These are phyloP conservation scores for Tetrapyrgos nigripes DNA, from an alignment of 1,284 basidiomycete genomes.

Conservation along the genomic window DNA sequence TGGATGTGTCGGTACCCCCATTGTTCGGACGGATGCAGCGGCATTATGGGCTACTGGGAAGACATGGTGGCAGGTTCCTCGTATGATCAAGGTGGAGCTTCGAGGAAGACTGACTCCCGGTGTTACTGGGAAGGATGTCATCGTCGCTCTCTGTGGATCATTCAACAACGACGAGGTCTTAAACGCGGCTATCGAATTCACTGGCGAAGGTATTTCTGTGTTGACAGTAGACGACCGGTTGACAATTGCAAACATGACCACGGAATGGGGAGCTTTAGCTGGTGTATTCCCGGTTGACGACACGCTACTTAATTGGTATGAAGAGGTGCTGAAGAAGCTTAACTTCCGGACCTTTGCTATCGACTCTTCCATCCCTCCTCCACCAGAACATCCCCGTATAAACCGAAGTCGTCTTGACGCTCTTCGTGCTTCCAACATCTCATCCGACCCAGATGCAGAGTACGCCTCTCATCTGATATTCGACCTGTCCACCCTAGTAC, in stretches of 20 bases:
- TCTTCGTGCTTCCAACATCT: slow-evolving; percentile 61
- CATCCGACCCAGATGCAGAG: slow-evolving; percentile 80
- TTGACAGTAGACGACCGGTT: slow-evolving; percentile 92
- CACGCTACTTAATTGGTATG: slow-evolving; percentile 89
- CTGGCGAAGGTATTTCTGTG: slow-evolving; percentile 87
- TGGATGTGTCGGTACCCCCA: slow-evolving; percentile 96
- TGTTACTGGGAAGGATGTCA: slow-evolving; percentile 98
- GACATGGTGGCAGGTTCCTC: slow-evolving; percentile 99
- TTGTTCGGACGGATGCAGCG: slow-evolving; percentile 92
- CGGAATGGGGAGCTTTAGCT: slow-evolving; percentile 97
- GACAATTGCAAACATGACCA: slow-evolving; percentile 98
- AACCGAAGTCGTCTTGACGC: slow-evolving; percentile 78
- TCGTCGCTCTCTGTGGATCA: slow-evolving; percentile 94
- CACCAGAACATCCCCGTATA: slow-evolving; percentile 88
- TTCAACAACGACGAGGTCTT: slow-evolving; percentile 98
- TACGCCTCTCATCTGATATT: slow-evolving; percentile 93
- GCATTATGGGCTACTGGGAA: slow-evolving; percentile 99
- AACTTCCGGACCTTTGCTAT: slow-evolving; percentile 83
- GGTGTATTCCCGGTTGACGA: slow-evolving; percentile 96
- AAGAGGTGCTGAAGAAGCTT: slow-evolving; percentile 75
- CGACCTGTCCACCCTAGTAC: slow-evolving; percentile 93
- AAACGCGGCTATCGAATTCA: slow-evolving; percentile 98
- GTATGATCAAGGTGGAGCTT: slow-evolving; percentile 95
- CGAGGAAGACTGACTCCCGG: slow-evolving; percentile 84
- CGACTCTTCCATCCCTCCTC: slow-evolving; percentile 61